Evolutionary conservation across 2,329 filamentous ascomycete genomes (phyloP).

Genomic region (Alternaria novae-zelandiae): DNA sequence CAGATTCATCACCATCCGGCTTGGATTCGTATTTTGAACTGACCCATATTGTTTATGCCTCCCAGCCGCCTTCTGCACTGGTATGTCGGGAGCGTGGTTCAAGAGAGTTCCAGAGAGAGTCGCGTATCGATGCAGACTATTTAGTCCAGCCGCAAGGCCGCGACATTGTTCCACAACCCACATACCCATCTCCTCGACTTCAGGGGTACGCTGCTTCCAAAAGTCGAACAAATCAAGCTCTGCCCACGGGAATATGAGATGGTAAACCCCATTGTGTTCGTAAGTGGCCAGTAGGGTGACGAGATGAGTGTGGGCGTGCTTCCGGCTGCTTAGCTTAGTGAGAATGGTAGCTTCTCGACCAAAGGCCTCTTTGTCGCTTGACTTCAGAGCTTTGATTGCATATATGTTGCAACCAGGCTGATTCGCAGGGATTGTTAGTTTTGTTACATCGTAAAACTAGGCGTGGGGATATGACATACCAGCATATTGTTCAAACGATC

Average conservation of each 20-base stretch:
- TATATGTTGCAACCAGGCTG: neutral
- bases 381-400: neutral
- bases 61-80: neutral
- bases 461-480: no score
- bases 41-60: neutral
- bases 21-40: neutral
- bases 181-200: neutral
- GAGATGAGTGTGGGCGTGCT: neutral
- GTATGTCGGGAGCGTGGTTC: neutral
- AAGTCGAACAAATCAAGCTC: conserved; percentile 8
- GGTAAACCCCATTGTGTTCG: neutral
- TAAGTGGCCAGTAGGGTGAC: conserved; percentile 4
- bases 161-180: conserved; percentile 7
- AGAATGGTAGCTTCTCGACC: neutral
- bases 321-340: neutral
- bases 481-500: neutral
- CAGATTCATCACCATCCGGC: neutral
- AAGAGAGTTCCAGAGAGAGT: neutral
- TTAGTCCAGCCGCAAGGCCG: conserved; percentile 8
- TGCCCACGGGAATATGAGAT: conserved; percentile 16
- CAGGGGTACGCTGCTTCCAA: neutral
- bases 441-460: no score
- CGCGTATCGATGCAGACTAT: conserved; percentile 4
- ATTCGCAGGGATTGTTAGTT: no score
- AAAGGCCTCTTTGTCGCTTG: neutral